Evolutionary conservation across 2,329 filamentous ascomycete species (phyloP).

Genomic region (Acrocalymma vagum): DNA sequence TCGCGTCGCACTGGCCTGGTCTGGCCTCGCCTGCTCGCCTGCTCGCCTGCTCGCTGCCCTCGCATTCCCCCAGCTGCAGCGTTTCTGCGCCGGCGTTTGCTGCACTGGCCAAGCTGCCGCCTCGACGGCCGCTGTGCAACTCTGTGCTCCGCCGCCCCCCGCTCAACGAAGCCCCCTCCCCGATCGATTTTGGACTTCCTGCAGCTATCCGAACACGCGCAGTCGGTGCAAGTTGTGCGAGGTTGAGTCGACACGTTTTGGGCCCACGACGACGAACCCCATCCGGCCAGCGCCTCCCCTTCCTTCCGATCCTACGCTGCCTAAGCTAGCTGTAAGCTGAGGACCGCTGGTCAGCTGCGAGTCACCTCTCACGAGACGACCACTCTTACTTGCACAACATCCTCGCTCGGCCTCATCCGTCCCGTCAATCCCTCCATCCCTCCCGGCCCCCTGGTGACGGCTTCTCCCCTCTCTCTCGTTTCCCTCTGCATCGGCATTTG

Average conservation of each 20-base stretch:
- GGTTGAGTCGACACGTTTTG: conserved; percentile 25
- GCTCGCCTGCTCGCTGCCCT: conserved; percentile 7
- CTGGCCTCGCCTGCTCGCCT: no score
- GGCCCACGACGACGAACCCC: conserved; percentile 16
- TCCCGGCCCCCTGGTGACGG: conserved; percentile 7
- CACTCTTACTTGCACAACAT: conserved; percentile 23
- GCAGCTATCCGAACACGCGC: conserved; percentile 38
- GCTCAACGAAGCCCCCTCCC: conserved; percentile 5
- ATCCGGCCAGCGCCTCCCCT: conserved; percentile 22
- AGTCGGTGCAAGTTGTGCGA: conserved; percentile 23
- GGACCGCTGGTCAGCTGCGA: conserved; percentile 33
- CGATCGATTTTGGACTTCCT: conserved; percentile 33
- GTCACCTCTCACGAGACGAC: conserved; percentile 17
- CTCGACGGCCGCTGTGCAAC: conserved; percentile 28
- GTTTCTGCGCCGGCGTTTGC: conserved; percentile 28
- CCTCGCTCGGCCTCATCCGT: conserved; percentile 1
- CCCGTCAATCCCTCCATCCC: conserved; percentile 12
- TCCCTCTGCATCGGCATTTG: no score
- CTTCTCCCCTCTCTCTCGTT: conserved; percentile 7
- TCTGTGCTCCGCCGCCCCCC: conserved; percentile 23
- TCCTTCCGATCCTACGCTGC: conserved; percentile 17
- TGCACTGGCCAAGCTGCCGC: conserved; percentile 31
- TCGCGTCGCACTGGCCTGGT: neutral
- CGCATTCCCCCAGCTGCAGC: conserved; percentile 3
- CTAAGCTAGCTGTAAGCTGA: conserved; percentile 22